These are phyloP conservation scores for Verticillium nonalfalfae DNA, from an alignment of 2,329 filamentous ascomycete species.

Conservation along the genomic window DNA sequence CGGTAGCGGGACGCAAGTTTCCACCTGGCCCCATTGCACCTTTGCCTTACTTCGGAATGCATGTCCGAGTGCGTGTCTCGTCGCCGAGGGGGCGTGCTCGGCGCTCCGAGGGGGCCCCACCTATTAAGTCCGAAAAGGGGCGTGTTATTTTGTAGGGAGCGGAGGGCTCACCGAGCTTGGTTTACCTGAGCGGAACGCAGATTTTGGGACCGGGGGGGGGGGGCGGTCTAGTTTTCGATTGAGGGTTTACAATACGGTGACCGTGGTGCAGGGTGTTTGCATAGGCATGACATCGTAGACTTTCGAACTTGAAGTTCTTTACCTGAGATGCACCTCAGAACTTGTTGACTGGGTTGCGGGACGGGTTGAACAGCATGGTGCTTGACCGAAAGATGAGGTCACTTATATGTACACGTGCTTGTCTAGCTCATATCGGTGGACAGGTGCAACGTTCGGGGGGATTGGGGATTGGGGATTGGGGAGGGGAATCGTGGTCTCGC, in stretches of 20 bases:
- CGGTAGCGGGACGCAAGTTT: background rate
- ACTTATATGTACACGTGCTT: background rate
- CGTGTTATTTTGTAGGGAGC: background rate
- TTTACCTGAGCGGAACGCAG: background rate
- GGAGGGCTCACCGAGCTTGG: background rate
- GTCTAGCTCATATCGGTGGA: background rate
- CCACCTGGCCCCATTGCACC: too few relatives aligned
- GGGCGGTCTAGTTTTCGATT: background rate
- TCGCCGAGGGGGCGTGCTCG: background rate
- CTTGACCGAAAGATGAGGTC: background rate
- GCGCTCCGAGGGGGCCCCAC: background rate
- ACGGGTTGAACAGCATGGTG: background rate
- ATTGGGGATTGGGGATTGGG: background rate
- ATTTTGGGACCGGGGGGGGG: background rate
- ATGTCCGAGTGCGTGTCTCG: background rate
- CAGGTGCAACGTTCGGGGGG: background rate
- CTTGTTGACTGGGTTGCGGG: too few relatives aligned
- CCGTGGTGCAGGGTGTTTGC: too few relatives aligned
- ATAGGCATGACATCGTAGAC: too few relatives aligned
- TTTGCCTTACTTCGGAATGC: background rate
- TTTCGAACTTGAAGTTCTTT: too few relatives aligned
- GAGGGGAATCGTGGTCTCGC: background rate
- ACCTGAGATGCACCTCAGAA: too few relatives aligned
- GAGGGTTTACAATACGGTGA: background rate
- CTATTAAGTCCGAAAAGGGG: background rate